These are phyloP conservation scores for Trichomonascaceae sp. DNA, from an alignment of 1,139 yeast species.

Conservation along the genomic window DNA sequence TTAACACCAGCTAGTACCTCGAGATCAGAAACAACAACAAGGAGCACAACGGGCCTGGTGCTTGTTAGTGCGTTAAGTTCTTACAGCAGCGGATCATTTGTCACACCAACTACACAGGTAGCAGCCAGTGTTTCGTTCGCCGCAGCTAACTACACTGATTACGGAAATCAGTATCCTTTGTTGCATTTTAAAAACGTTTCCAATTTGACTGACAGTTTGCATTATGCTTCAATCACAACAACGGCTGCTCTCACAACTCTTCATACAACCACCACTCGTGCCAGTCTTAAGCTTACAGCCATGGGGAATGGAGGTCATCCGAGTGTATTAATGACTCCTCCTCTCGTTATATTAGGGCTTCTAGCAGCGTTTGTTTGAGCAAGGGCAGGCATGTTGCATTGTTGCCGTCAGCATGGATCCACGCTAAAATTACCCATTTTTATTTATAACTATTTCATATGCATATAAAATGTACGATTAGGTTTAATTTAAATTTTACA, in stretches of 20 bases:
- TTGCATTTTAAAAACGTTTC: constrained; percentile 8
- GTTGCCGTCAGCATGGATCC: not conserved
- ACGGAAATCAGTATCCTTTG: constrained; percentile 13
- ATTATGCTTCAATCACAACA: not conserved
- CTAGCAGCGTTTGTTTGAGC: not conserved
- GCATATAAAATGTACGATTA: not conserved
- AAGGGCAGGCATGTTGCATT: not conserved
- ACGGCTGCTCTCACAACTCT: not conserved
- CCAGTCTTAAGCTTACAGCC: not conserved
- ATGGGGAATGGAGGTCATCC: not conserved
- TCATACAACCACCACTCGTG: not conserved
- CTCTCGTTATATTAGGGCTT: not conserved
- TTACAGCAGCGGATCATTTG: not conserved
- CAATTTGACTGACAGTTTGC: not conserved
- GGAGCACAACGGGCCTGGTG: not conserved
- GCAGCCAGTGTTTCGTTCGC: not conserved
- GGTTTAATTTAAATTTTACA: not conserved
- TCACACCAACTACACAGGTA: not conserved
- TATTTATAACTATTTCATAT: not conserved
- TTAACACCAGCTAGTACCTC: constrained; percentile 2
- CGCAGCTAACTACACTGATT: constrained; percentile 11
- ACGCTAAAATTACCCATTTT: not conserved
- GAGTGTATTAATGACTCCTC: not conserved
- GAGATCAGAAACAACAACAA: not conserved
- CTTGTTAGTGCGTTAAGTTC: not conserved